These are phyloP conservation scores for Prunus yedoensis DNA, from an alignment of 331 rosid species.

Conservation along the genomic window DNA sequence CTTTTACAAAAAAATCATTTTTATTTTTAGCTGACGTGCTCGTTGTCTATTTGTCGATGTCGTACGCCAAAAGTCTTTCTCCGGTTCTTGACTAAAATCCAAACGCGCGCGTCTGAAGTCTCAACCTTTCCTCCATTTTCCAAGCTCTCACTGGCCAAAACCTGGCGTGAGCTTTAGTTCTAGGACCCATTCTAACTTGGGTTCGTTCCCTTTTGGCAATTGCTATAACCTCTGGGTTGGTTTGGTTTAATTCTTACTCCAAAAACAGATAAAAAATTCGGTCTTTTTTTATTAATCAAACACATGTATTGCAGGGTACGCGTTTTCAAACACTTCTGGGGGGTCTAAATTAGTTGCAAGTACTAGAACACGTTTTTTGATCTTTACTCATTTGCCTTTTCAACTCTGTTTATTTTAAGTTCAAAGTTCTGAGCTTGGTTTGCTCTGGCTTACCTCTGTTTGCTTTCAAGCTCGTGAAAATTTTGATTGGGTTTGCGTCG, in stretches of 20 bases:
- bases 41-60: not conserved
- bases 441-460: constrained; percentile 11
- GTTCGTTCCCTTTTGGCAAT: not conserved
- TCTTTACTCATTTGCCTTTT: constrained; percentile 2
- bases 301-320: constrained; percentile 22
- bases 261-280: not conserved
- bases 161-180: not conserved
- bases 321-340: constrained; percentile 24
- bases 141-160: not conserved
- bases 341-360: constrained; percentile 21
- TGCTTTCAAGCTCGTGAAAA: constrained; percentile 17
- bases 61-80: not conserved
- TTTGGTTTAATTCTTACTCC: not conserved
- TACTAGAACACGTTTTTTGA: constrained; percentile 18
- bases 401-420: not conserved
- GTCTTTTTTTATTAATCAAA: too few relatives aligned
- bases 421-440: constrained; percentile 15
- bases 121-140: constrained; percentile 1
- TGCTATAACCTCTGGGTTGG: not conserved
- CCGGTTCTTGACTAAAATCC: constrained; percentile 3
- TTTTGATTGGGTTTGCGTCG: constrained; percentile 8
- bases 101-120: constrained; percentile 4
- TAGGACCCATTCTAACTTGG: constrained; percentile 6
- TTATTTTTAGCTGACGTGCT: not conserved
- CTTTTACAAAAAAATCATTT: not conserved